Evolutionary conservation across 1,139 yeast genomes (phyloP).

Genomic region (Diutina ranongensis): DNA sequence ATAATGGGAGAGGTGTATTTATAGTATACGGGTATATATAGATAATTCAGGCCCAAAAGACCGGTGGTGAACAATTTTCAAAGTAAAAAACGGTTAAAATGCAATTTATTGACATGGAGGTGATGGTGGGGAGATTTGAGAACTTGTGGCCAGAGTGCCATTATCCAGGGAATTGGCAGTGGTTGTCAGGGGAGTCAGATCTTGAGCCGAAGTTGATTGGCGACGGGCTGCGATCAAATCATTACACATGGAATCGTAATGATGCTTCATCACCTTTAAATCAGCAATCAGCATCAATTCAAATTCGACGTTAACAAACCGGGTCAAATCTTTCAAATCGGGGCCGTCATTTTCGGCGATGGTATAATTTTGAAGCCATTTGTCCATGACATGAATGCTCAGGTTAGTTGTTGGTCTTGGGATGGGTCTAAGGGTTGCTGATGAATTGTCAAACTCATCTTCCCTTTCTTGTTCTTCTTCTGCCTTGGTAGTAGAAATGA

Average conservation of each 20-base stretch:
- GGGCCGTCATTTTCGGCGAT: background rate
- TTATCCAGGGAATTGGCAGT: too few relatives aligned
- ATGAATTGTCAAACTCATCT: background rate
- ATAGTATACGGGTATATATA: too few relatives aligned
- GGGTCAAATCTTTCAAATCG: background rate
- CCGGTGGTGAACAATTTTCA: too few relatives aligned
- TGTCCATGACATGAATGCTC: constrained; percentile 34
- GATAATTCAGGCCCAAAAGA: too few relatives aligned
- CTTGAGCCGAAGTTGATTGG: too few relatives aligned
- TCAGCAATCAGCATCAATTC: background rate
- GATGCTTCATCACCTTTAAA: background rate
- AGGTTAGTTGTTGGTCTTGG: constrained; percentile 9
- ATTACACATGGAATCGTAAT: constrained; percentile 3
- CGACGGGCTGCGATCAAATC: background rate
- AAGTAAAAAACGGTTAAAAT: too few relatives aligned
- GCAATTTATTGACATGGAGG: too few relatives aligned
- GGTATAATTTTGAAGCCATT: constrained; percentile 28
- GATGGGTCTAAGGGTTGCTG: background rate
- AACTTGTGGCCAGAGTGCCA: too few relatives aligned
- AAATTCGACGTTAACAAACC: background rate
- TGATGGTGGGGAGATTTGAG: too few relatives aligned
- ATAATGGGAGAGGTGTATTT: too few relatives aligned
- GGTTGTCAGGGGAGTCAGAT: too few relatives aligned
- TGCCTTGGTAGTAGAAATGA: background rate
- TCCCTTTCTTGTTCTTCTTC: constrained; percentile 9